A percentile compares a stretch with the other conserved stretches of the same genome.
Evolutionary conservation across 2,329 filamentous ascomycete species (phyloP).

Genomic region (Ophiostoma montium): DNA sequence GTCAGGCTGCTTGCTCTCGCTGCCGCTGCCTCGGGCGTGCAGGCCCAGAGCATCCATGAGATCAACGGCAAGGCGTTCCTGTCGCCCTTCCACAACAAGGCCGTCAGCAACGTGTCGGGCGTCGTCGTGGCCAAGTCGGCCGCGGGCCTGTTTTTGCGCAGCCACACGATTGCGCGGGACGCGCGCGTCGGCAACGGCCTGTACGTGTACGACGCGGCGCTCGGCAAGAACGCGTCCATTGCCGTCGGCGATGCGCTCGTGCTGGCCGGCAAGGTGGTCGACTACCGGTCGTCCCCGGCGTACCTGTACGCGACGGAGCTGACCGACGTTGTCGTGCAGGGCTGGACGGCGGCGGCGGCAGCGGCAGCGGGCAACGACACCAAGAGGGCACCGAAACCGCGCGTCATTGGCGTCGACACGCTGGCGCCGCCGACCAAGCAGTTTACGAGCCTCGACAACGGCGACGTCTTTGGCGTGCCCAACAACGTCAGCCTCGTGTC

Average conservation of each 20-base stretch:
- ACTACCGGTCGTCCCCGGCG: conserved; percentile 37
- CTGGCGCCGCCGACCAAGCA: conserved; percentile 44
- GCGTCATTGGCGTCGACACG: conserved; percentile 46
- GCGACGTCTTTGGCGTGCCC: conserved; percentile 50
- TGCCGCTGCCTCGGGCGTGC: not conserved
- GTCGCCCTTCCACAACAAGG: conserved; percentile 43
- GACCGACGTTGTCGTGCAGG: conserved; percentile 22
- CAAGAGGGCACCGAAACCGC: conserved; percentile 21
- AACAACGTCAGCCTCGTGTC: conserved; percentile 47
- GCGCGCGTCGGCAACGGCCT: conserved; percentile 46
- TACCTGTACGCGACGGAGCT: conserved; percentile 55
- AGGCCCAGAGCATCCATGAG: conserved; percentile 33
- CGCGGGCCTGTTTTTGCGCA: conserved; percentile 50
- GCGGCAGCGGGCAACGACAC: conserved; percentile 1
- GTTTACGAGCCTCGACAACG: conserved; percentile 48
- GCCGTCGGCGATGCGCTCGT: conserved; percentile 49
- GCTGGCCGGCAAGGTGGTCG: conserved; percentile 43
- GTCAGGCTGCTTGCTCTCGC: conserved; percentile 3
- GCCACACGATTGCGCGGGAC: conserved; percentile 40
- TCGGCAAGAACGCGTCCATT: conserved; percentile 29
- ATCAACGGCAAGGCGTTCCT: conserved; percentile 54
- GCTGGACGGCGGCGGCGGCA: no score
- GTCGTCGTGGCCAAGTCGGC: conserved; percentile 49
- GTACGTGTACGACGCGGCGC: conserved; percentile 45
- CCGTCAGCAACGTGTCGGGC: conserved; percentile 45